Base-by-base conservation (phyloP, 2,329 filamentous ascomycete genomes). In the Cladosporium austrohemisphaericum region DNA sequence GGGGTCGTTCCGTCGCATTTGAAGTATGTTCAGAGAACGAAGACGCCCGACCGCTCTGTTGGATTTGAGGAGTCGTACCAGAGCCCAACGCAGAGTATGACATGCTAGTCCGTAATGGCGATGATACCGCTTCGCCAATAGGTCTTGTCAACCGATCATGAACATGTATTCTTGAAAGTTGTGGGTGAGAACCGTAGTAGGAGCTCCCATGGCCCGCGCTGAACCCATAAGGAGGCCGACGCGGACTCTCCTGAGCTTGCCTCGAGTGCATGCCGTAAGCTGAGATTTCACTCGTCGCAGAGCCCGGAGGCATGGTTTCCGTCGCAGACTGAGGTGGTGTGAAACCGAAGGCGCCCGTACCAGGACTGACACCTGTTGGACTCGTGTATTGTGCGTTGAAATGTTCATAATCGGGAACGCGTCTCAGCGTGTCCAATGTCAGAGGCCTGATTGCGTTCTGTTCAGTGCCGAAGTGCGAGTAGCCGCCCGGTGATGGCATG, bases 271-370 rank as follows among this genome's bases (percentile, higher is more conserved):
- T 72, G 36, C 62, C 67, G 55, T 68, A 75, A 3, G 69, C 62
- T 9, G 68, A 68, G 26, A 60, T 63, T 20, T 68, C 71, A 28
- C 71, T 69, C 6, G 55, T 54, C 7, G 64, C 62, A 11, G 73
- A 73, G 3, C 67, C 67, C 0, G 73, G 72, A 4, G 73, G 75
- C 9, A 73, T 61, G 5, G 68, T 68, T 22, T 74, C 72, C n/a
- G 71, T 72, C 16, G 71, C 70, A 22, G 73, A 75, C 33, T 75
- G 73, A 6, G 73, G 72, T 37, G 79, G 76, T 45, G 77, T 78
- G 61, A 87, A 87, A 2, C 79, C 79, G 57, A 88, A 81, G 55
- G 76, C 76, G 8, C 82, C 80, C 66, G 87, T 85, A 0, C 79
- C 80, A 20, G 84, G 82, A 54, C 79, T 86, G 20, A 88, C 74